Evolutionary conservation across 176 grass and related monocot genomes (phyloP).

Genomic region (Bromus sterilis): DNA sequence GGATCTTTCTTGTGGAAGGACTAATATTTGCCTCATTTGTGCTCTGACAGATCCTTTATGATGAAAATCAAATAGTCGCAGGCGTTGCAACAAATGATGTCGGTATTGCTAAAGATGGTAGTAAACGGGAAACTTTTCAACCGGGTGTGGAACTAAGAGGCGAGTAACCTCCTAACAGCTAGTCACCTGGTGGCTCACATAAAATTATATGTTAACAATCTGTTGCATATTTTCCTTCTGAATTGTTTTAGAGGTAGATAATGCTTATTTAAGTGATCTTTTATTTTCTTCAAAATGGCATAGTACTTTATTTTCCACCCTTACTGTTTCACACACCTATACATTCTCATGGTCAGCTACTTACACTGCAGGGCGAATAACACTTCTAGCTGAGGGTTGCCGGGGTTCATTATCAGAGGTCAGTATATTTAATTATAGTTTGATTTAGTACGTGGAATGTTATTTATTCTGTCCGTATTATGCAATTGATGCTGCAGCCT

Average conservation of each 20-base stretch:
- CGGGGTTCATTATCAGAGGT: slow-evolving; percentile 98
- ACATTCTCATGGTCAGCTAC: slow-evolving; percentile 53
- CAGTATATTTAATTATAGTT: slow-evolving; percentile 3
- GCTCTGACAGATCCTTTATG: slow-evolving; percentile 83
- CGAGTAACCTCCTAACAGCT: slow-evolving; percentile 17
- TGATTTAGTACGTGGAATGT: neutral
- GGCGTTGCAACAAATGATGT: slow-evolving; percentile 93
- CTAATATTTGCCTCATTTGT: slow-evolving; percentile 37
- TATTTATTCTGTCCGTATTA: slow-evolving; percentile 7
- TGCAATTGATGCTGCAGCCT: neutral
- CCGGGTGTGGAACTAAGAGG: slow-evolving; percentile 91
- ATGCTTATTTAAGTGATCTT: neutral
- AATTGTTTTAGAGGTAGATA: neutral
- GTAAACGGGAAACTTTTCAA: slow-evolving; percentile 82
- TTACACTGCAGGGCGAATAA: slow-evolving; percentile 69
- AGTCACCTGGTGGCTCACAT: neutral
- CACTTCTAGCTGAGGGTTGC: slow-evolving; percentile 92
- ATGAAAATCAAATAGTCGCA: slow-evolving; percentile 70
- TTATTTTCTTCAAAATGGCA: neutral
- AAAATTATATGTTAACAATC: neutral
- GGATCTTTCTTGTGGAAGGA: slow-evolving; percentile 10
- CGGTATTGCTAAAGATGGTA: slow-evolving; percentile 97
- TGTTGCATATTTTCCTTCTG: neutral
- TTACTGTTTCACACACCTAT: slow-evolving; percentile 17
- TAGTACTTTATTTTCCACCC: neutral